Evolutionary conservation across 2,329 filamentous ascomycete species (phyloP), one percentile per base, ranked within the genome.

Genomic region (Fusarium protoensiforme): DNA sequence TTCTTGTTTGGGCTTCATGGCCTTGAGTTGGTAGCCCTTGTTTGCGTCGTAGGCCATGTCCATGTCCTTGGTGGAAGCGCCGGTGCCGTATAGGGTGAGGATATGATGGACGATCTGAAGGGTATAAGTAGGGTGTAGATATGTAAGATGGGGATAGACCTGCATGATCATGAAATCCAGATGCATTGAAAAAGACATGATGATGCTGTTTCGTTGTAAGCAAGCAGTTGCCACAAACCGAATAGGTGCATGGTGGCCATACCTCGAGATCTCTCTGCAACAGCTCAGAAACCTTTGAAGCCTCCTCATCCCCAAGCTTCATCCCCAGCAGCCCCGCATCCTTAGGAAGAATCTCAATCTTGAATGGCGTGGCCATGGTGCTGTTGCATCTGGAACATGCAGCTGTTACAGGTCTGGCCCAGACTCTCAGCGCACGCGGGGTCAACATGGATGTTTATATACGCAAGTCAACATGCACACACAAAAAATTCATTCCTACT

Each of bases 141-240:
- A 5, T 10, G 2, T 22, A 14, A 54, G n/a, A 8, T 1, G 10
- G 4, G 14, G 7, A 53, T 9, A 9, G 2, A 66, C 80, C 77
- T 83, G 87, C 94, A 78, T 98, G 95, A 80, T 98, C 94, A 78
- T 98, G 95, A 71, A 93, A 97, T 0, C 92, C 92, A 2, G 81
- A 78, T 0, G 87, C 68, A 69, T 96, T 97, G 86, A 95, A 97
- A 83, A 92, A 97, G 66, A 95, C 92, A 78, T 97, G 93, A 75
- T 95, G 90, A 18, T 75, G 76, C 82, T 64, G 8, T 11, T 41
- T 29, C 5, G 22, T 16, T 24, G 36, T 73, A 36, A 77, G 68
- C 2, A 36, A 77, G 68, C 2, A 31, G 31, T 16, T 31, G 8
- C 14, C 20, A 57, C 14, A 4, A 53, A 29, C 22, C 11, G 24